Evolutionary conservation across 2,329 filamentous ascomycete genomes (phyloP), one percentile per base, ranked within the genome.

Genomic region (Leptographium wingfieldii): DNA sequence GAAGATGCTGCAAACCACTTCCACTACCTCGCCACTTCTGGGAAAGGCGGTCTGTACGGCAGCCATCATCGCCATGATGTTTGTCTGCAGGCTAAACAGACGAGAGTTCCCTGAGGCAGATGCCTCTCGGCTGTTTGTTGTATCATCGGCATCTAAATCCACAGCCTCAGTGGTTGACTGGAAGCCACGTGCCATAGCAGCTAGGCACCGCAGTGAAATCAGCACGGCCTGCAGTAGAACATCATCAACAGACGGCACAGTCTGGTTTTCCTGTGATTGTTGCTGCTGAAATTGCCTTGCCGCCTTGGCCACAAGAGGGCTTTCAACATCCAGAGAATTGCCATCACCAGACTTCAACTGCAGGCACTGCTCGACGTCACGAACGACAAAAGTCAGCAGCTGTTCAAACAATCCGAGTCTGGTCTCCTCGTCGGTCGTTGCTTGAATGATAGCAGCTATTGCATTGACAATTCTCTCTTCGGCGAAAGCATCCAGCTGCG

Each of bases 371-470:
- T 78, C 71, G n/a, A 85, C 77, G 67, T 92, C 88, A 31, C 74
- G 69, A 55, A 84, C 80, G 38, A 91, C 74, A 60, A 85, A 82
- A 7, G 74, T 69, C 38, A 90, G 73, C 31, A 92, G 73, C 59
- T 79, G 76, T 61, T 78, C 74, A 38, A 87, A 75, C 43, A 81
- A 78, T 35, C 69, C 69, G 2, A 81, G 70, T 63, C 83, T 83
- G 19, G 76, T 73, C 27, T 75, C 72, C 56, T 85, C 78, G 2
- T 82, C 78, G 1, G 81, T 73, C 11, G 90, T 76, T 10, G 87
- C 87, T 71, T 94, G 88, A 35, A 91, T 80, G 52, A 94, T 85
- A 10, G 83, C 84, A 10, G 88, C 82, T 64, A 94, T 88, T 2
- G 84, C 88, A 49, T 86, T 83, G 5, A 90, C 77, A 0, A 92